Evolutionary conservation across 2,329 filamentous ascomycete species (phyloP).

Genomic region (Sclerotinia nivalis): DNA sequence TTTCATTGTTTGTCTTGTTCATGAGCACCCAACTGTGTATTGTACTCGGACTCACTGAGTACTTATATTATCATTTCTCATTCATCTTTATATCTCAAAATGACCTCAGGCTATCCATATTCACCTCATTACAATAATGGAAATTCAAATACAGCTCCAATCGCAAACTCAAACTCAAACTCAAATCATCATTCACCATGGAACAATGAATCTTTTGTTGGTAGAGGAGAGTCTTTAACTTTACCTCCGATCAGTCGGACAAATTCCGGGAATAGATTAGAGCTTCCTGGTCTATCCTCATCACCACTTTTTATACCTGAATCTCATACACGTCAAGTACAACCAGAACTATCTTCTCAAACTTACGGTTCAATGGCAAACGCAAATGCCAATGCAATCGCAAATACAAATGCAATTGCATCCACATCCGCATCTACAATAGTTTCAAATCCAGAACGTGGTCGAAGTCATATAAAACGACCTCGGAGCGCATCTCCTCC

Average conservation of each 20-base stretch:
- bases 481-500: constrained; percentile 6
- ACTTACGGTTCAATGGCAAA: not conserved
- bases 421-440: not conserved
- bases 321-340: not conserved
- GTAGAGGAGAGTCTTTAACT: not conserved
- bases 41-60: constrained; percentile 13
- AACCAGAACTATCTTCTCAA: not conserved
- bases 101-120: constrained; percentile 20
- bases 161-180: not conserved
- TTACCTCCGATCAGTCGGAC: constrained; percentile 17
- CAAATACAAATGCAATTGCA: not conserved
- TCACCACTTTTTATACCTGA: constrained; percentile 19
- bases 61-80: constrained; percentile 22
- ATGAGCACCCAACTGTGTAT: constrained; percentile 10
- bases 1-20: constrained; percentile 26
- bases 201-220: not conserved
- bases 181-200: not conserved
- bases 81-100: constrained; percentile 22
- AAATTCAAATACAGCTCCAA: constrained; percentile 4
- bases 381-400: not conserved
- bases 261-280: not conserved
- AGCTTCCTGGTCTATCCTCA: constrained; percentile 5
- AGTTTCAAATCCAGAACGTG: not conserved
- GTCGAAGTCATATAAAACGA: not conserved
- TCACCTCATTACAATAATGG: constrained; percentile 9